These are phyloP conservation scores for Pichia sorboxylosa DNA, from an alignment of 1,139 yeast genomes.

Conservation along the genomic window DNA sequence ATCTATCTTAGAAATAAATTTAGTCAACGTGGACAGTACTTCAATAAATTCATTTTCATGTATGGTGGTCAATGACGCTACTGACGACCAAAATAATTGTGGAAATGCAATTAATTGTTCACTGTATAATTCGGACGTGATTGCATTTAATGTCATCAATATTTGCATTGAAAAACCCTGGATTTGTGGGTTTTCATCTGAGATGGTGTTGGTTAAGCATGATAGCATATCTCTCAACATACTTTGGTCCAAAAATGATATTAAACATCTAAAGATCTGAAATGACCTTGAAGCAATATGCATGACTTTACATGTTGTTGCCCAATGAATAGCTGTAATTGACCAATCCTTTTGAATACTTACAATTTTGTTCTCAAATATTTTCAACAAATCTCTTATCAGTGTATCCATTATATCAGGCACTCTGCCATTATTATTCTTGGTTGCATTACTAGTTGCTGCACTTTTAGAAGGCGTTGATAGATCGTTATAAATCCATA, in stretches of 20 bases:
- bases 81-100: constrained; percentile 90
- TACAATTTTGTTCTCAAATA: constrained; percentile 33
- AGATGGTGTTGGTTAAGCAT: constrained; percentile 80
- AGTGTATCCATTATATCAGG: constrained; percentile 82
- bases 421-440: constrained; percentile 63
- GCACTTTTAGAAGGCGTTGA: constrained; percentile 64
- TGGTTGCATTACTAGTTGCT: too few relatives aligned
- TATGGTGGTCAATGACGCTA: constrained; percentile 80
- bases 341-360: constrained; percentile 76
- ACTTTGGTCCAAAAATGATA: constrained; percentile 67
- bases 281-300: constrained; percentile 95
- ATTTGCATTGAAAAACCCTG: constrained; percentile 98
- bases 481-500: constrained; percentile 86
- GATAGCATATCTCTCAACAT: constrained; percentile 94
- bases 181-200: constrained; percentile 79
- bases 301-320: constrained; percentile 93
- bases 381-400: constrained; percentile 50
- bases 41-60: constrained; percentile 93
- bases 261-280: constrained; percentile 75
- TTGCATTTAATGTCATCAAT: constrained; percentile 86
- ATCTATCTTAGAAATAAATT: constrained; percentile 78
- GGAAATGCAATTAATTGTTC: constrained; percentile 79
- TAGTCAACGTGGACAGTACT: constrained; percentile 67
- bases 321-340: constrained; percentile 77
- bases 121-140: constrained; percentile 73